Evolutionary conservation across 2,329 filamentous ascomycete genomes (phyloP), one percentile per base, ranked within the genome.

Genomic region (Ophiognomonia clavigignenti-juglandacearum): DNA sequence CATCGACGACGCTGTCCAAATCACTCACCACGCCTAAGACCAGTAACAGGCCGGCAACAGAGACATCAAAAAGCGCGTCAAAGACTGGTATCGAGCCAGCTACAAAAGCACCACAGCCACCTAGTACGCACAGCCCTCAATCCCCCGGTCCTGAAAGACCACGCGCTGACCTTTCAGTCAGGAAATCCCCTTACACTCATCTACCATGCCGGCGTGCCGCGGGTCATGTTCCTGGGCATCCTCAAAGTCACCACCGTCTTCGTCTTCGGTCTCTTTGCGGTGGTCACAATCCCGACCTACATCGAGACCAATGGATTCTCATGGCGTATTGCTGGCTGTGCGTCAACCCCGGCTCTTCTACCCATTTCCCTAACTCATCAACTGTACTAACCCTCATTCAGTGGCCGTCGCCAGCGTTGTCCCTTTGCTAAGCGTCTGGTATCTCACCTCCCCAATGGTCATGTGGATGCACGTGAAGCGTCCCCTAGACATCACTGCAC

Each of bases 191-290:
- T 46, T 6, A 60, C 91, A 23, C 74, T 89, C 55, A 77, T 95
- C 52, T 95, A 88, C 64, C 85, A 90, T 66, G 82, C 82, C 44
- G 86, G 88, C 43, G 84, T 80, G 1, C 74, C 75, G 8, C 75
- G 79, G 48, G 84, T 78, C 24, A 78, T 82, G 6, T 83, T 86
- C 54, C 67, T 92, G 38, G 86, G 84, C 40, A 78, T 82, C 59
- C 64, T 87, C 52, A 88, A 89, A 58, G 67, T 92, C 47, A 82
- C 82, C 1, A 83, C 84, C 3, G 73, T 93, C 34, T 79, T 89
- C 51, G 64, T 86, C 32, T 84, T 85, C 47, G 75, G 74, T 19
- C 80, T 85, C 55, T 87, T 87, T 57, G 74, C 73, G 54, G 65
- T 84, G 43, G 66, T 88, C 22, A 73, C 83, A 41, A 79, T 78